Evolutionary conservation across 2,329 filamentous ascomycete species (phyloP).

Genomic region (Colletotrichum sp.): DNA sequence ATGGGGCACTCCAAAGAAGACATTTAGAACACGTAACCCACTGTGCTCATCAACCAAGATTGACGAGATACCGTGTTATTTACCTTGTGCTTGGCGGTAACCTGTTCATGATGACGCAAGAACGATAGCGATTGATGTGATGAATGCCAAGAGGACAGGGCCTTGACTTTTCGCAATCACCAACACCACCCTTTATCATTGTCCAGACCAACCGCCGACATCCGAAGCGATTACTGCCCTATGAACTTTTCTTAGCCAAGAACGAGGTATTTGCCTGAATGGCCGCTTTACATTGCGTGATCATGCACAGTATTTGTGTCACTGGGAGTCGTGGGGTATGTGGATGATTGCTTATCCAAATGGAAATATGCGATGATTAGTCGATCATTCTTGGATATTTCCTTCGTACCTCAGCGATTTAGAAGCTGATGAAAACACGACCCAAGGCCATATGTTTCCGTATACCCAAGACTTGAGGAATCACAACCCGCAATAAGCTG

Average conservation of each 20-base stretch:
- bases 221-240: not conserved
- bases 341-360: not conserved
- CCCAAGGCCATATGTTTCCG: not conserved
- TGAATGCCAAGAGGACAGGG: not conserved
- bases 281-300: not conserved
- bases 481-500: not conserved
- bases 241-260: not conserved
- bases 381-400: not conserved
- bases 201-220: not conserved
- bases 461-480: not conserved
- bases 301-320: not conserved
- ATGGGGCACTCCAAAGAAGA: not conserved
- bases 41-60: not conserved
- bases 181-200: not conserved
- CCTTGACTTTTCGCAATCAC: not conserved
- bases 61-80: not conserved
- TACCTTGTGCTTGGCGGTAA: not conserved
- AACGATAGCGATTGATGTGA: not conserved
- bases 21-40: not conserved
- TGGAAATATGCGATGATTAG: not conserved
- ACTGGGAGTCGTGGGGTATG: not conserved
- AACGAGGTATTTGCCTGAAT: not conserved
- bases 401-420: not conserved
- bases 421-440: not conserved
- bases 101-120: not conserved